phyloP scores from a whole-genome alignment of 371 early-diverging fungal genomes.

The Caulochytrium protostelioides region DNA sequence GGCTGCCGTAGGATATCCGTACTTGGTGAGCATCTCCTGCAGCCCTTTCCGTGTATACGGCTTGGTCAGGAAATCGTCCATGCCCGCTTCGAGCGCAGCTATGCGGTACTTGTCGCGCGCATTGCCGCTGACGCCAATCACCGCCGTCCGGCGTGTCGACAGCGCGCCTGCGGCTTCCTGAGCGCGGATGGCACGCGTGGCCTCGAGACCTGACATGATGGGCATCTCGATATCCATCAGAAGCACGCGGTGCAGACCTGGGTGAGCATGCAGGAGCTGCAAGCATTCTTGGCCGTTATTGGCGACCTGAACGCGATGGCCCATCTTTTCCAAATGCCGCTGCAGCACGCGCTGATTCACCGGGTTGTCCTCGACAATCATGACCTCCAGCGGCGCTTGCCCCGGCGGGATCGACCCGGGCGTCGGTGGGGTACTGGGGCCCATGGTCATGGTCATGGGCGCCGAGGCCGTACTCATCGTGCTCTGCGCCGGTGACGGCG shows the following conservation, averaged over 20 bases:
- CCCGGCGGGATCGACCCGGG: too few species aligned
- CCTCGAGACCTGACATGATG: slow-evolving; percentile 19
- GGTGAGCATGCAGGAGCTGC: too few species aligned
- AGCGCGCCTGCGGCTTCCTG: not conserved
- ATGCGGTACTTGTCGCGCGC: slow-evolving; percentile 2
- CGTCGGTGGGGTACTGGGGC: too few species aligned
- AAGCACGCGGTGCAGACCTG: slow-evolving; percentile 5
- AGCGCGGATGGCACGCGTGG: slow-evolving; percentile 7
- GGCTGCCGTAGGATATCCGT: too few species aligned
- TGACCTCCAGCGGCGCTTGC: too few species aligned
- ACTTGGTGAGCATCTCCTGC: not conserved
- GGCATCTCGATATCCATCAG: slow-evolving; percentile 36
- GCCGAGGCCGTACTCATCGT: too few species aligned
- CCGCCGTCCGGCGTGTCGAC: not conserved
- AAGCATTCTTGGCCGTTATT: slow-evolving; percentile 22
- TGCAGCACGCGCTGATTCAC: slow-evolving; percentile 21
- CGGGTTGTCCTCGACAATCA: slow-evolving; percentile 27
- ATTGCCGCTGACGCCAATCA: slow-evolving; percentile 7
- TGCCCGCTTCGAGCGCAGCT: not conserved
- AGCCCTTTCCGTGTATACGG: slow-evolving; percentile 3
- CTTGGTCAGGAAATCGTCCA: slow-evolving; percentile 1
- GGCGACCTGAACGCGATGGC: slow-evolving; percentile 13
- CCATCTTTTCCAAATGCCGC: slow-evolving; percentile 13
- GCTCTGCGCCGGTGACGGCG: too few species aligned
- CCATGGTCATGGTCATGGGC: too few species aligned